Conservation (phyloP, 306 rosid species). For the Begonia masoniana region DNA sequence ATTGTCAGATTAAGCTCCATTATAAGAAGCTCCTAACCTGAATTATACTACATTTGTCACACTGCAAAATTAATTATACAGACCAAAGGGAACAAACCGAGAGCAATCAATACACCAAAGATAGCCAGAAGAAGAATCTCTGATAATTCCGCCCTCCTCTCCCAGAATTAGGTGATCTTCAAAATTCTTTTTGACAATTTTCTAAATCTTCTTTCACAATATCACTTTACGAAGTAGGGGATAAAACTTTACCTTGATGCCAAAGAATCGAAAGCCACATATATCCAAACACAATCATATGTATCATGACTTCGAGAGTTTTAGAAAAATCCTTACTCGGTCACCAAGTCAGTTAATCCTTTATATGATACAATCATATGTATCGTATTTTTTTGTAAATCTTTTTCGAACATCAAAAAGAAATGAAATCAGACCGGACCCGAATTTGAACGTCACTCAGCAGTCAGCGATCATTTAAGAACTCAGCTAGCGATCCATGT, state of each 20-base stretch:
- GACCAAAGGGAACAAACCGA: constrained; percentile 35
- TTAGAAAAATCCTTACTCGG: constrained; percentile 63
- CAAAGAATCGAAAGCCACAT: background rate
- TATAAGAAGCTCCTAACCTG: background rate
- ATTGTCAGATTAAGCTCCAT: constrained; percentile 1
- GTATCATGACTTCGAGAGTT: background rate
- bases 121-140: constrained; percentile 80
- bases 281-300: background rate
- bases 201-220: too few species aligned
- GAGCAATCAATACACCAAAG: constrained; percentile 98
- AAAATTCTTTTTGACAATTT: constrained; percentile 59
- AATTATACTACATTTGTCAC: background rate
- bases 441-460: too few species aligned
- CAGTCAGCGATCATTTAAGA: too few species aligned
- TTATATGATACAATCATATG: too few species aligned
- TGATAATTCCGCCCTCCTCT: constrained; percentile 94
- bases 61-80: background rate
- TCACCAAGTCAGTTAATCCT: constrained; percentile 90
- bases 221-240: background rate
- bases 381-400: too few species aligned
- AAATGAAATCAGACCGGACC: too few species aligned
- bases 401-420: too few species aligned
- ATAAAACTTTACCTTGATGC: background rate
- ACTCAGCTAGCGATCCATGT: too few species aligned
- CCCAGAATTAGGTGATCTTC: constrained; percentile 84